These are phyloP conservation scores for Rickenella mellea DNA, from an alignment of 768 basidiomycete species.

Conservation along the genomic window DNA sequence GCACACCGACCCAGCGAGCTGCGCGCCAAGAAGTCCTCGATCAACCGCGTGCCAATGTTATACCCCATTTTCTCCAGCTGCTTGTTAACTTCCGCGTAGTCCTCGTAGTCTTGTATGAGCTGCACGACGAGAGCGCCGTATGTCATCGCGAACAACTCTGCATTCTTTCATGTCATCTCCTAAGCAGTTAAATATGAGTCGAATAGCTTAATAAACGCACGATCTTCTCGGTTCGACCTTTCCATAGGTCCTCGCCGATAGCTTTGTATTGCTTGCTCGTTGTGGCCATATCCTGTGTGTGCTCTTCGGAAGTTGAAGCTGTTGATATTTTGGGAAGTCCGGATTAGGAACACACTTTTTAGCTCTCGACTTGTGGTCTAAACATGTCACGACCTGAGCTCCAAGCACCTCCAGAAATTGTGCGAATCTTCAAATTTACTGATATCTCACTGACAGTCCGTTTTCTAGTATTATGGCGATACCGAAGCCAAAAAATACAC, in stretches of 20 bases:
- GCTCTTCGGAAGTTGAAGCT: too few species aligned
- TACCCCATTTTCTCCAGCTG: slow-evolving; percentile 99
- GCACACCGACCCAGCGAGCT: slow-evolving; percentile 86
- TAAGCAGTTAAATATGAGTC: not conserved
- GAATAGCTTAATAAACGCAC: slow-evolving; percentile 34
- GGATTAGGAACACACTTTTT: not conserved
- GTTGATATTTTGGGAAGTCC: not conserved
- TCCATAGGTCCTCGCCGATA: slow-evolving; percentile 95
- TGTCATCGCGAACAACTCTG: slow-evolving; percentile 92
- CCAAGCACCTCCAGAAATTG: slow-evolving; percentile 85
- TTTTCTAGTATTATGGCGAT: slow-evolving; percentile 87
- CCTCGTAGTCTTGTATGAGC: slow-evolving; percentile 97
- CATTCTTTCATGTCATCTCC: slow-evolving; percentile 50
- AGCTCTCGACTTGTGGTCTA: not conserved
- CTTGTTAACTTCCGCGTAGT: slow-evolving; percentile 90
- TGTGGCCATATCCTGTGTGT: too few species aligned
- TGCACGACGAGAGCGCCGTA: slow-evolving; percentile 98
- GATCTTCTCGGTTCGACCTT: slow-evolving; percentile 87
- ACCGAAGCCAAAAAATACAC: slow-evolving; percentile 95
- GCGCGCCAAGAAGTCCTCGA: slow-evolving; percentile 94
- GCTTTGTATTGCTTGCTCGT: slow-evolving; percentile 78
- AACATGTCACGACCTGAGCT: slow-evolving; percentile 88
- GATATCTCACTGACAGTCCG: not conserved
- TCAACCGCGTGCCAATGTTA: slow-evolving; percentile 91
- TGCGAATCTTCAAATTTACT: slow-evolving; percentile 26